A percentile compares a stretch with the other conserved stretches of the same genome.
Conservation (phyloP, 2,329 filamentous ascomycete genomes). For the Pseudogymnoascus sp. region DNA sequence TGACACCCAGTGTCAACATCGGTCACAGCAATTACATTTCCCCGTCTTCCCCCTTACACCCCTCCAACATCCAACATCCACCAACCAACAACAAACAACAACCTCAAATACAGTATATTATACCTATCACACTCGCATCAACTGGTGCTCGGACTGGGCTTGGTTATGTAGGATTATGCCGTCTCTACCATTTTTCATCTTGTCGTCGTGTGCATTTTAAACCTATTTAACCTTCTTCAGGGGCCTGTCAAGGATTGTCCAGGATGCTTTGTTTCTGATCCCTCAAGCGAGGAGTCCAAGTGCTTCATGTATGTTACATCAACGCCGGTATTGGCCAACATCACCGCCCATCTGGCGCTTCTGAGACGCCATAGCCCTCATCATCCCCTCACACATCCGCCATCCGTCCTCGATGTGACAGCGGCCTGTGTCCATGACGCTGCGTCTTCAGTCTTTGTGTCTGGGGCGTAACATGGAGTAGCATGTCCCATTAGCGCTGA, state of each 20-base stretch:
- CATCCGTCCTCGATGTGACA: background rate
- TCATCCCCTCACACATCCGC: background rate
- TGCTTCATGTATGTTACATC: background rate
- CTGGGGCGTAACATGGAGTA: background rate
- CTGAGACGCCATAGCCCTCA: background rate
- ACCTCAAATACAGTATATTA: too few relatives aligned
- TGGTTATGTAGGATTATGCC: background rate
- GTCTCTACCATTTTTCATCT: background rate
- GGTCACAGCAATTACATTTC: background rate
- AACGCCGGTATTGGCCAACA: background rate
- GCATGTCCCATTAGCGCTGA: background rate
- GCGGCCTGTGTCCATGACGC: background rate
- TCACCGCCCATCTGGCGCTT: background rate
- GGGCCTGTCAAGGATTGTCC: background rate
- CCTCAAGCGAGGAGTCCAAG: background rate
- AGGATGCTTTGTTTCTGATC: background rate
- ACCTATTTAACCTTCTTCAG: background rate
- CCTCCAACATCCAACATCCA: background rate
- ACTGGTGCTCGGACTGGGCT: background rate
- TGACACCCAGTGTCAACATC: background rate
- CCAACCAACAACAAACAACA: background rate
- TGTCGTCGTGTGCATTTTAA: background rate
- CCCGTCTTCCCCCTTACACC: background rate
- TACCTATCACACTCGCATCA: background rate
- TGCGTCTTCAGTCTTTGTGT: background rate